A percentile compares a stretch with the other conserved stretches of the same genome.
Evolutionary conservation across 2,329 filamentous ascomycete species (phyloP).

Genomic region (Cytospora leucostoma): DNA sequence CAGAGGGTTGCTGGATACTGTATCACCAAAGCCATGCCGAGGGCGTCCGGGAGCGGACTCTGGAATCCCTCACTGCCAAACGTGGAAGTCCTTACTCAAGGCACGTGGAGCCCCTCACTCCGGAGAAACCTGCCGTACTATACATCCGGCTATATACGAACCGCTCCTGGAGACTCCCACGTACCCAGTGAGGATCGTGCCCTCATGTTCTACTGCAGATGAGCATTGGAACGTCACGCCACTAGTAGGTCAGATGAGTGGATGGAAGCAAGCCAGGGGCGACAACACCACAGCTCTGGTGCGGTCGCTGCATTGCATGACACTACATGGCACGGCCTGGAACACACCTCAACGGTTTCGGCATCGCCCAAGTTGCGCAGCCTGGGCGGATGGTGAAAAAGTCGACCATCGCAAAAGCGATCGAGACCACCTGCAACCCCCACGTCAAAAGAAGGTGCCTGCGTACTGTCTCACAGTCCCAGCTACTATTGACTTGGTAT

Average conservation of each 20-base stretch:
- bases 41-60: neutral
- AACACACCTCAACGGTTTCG: neutral
- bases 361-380: neutral
- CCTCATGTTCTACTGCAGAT: constrained; percentile 9
- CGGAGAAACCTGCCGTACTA: neutral
- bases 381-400: neutral
- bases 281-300: neutral
- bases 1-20: neutral
- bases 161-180: neutral
- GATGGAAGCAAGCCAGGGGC: constrained; percentile 1
- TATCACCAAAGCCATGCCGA: neutral
- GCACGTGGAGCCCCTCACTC: neutral
- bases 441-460: constrained; percentile 11
- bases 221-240: constrained; percentile 10
- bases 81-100: neutral
- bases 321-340: too few relatives aligned
- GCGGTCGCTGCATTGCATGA: neutral
- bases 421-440: constrained; percentile 15
- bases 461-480: constrained; percentile 8
- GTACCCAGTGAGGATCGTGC: constrained; percentile 19
- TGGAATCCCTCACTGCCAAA: neutral
- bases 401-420: constrained; percentile 7
- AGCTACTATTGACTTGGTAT: constrained; percentile 6
- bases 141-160: constrained; percentile 8
- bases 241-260: constrained; percentile 20